These are phyloP conservation scores for Phytophthora megakarya DNA, from an alignment of 352 stramenopile species.

Conservation along the genomic window DNA sequence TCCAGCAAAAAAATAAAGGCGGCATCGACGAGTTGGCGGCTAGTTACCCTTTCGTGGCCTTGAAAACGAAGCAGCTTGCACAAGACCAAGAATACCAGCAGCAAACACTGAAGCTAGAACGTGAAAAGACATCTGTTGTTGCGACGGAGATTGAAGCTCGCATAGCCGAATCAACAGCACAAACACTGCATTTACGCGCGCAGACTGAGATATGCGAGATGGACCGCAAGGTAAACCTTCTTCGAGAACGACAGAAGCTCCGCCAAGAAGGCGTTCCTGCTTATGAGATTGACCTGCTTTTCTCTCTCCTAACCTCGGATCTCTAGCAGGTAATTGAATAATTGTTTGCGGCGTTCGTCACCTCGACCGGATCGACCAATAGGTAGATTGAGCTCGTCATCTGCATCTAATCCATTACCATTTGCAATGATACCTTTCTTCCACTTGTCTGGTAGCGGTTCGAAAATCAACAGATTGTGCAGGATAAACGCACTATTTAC, in stretches of 20 bases:
- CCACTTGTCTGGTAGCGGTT: constrained; percentile 21
- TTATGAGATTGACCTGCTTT: not conserved
- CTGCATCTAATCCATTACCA: not conserved
- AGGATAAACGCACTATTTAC: constrained; percentile 17
- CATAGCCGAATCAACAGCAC: not conserved
- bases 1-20: not conserved
- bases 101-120: not conserved
- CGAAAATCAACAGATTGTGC: constrained; percentile 22
- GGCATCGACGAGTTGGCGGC: not conserved
- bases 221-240: not conserved
- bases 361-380: not conserved
- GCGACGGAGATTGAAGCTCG: not conserved
- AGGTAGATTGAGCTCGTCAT: constrained; percentile 19
- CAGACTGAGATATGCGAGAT: not conserved
- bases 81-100: constrained; percentile 14
- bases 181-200: not conserved
- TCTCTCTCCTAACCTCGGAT: not conserved
- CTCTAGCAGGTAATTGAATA: constrained; percentile 23
- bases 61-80: constrained; percentile 8
- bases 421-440: constrained; percentile 3
- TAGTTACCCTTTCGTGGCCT: not conserved
- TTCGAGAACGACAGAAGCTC: constrained; percentile 14
- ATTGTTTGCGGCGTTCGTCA: constrained; percentile 10
- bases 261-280: constrained; percentile 5
- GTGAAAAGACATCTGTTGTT: not conserved